A percentile compares a stretch with the other conserved stretches of the same genome.
These are phyloP conservation scores for Malbranchea zuffiana DNA, from an alignment of 2,329 filamentous ascomycete species.

Conservation along the genomic window DNA sequence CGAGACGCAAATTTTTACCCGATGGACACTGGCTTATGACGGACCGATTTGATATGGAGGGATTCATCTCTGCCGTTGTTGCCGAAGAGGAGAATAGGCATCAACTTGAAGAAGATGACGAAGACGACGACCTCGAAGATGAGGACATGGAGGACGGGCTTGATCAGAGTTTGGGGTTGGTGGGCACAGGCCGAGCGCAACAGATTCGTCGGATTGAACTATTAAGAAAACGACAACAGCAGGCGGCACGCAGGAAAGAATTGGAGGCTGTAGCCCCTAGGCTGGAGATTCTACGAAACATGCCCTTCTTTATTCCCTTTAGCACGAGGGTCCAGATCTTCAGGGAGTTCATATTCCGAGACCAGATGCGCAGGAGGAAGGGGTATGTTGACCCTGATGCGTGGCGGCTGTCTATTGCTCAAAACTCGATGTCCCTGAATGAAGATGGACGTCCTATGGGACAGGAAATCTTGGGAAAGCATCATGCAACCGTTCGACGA, in stretches of 20 bases:
- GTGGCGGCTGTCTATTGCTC: conserved; percentile 56
- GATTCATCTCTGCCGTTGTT: conserved; percentile 77
- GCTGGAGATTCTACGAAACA: conserved; percentile 82
- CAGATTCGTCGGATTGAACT: conserved; percentile 53
- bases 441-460: conserved; percentile 31
- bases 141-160: conserved; percentile 30
- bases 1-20: conserved; percentile 71
- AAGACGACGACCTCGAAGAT: conserved; percentile 34
- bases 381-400: conserved; percentile 61
- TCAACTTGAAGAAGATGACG: conserved; percentile 53
- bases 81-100: conserved; percentile 71
- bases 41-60: conserved; percentile 71
- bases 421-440: conserved; percentile 30
- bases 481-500: conserved; percentile 70
- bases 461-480: conserved; percentile 40
- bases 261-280: conserved; percentile 73
- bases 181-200: conserved; percentile 51
- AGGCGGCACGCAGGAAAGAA: conserved; percentile 57
- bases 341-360: conserved; percentile 76
- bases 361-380: conserved; percentile 60
- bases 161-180: conserved; percentile 28
- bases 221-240: conserved; percentile 53
- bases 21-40: conserved; percentile 92
- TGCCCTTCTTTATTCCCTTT: conserved; percentile 95
- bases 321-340: conserved; percentile 85